Evolutionary conservation across 148 eudicot species (phyloP), one percentile per base, ranked within the genome.

Genomic region (Silene latifolia): DNA sequence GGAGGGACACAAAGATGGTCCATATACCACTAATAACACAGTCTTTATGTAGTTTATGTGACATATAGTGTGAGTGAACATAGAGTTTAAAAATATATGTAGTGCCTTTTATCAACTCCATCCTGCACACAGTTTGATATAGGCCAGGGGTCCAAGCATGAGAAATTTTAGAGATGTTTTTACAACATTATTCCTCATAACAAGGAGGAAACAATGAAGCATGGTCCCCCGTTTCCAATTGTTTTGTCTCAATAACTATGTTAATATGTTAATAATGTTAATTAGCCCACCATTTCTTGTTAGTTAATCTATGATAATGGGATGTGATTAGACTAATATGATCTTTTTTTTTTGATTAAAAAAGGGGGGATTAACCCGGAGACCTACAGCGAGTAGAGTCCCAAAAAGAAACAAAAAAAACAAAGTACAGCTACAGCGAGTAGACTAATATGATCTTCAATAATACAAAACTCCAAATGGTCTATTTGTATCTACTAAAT

Each of bases 211-310:
- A 51, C 79, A 82, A 12, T 61, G 29, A 57, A 78, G 85, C 75
- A 72, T 82, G 85, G 85, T 82, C 85, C 82, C 85, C 74, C 74
- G 42, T 76, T 68, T 9, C 56, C 56, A 58, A 8, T 44, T 32
- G 35, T 32, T 48, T 48, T 61, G 68, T 39, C 53, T 51, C 29
- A 20, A 5, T 27, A 27, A 27, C 29, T 27, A 27, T 27, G 29
- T 27, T 27, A 27, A 27, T 56, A 56, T 51, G 4, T 19, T 67
- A 32, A 0, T 13, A 11, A 3, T 11, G 5, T 11, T 51, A 51
- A 51, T 51, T 68, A 35, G 8, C 20, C 65, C 57, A 25, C 42
- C 63, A 23, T 27, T 51, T 66, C 57, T 18, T 79, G 42, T 51
- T 21, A 9, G 12, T n/a, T 71, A 23, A 1, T 21, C 17, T n/a